Percentiles rank a stretch among this genome's conserved stretches.
Evolutionary conservation across 306 rosid genomes (phyloP).

Genomic region (Delonix regia): DNA sequence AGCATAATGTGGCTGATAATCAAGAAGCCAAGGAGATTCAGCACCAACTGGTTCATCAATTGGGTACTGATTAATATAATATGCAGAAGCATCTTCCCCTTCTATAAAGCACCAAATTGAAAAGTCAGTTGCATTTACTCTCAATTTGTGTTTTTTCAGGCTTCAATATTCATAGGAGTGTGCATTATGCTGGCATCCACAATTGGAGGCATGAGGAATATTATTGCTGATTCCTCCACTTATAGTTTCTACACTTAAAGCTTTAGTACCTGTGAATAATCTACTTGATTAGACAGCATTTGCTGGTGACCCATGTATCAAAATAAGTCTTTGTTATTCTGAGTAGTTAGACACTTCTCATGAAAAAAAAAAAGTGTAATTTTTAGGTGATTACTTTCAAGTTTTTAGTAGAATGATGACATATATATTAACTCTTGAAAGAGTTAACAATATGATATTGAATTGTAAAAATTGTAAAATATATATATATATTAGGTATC

Average conservation of each 20-base stretch:
- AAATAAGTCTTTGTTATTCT: too few species aligned
- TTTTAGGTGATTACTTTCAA: not conserved
- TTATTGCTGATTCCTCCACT: conserved; percentile 76
- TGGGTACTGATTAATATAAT: conserved; percentile 63
- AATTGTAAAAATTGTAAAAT: too few species aligned
- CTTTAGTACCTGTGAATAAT: not conserved
- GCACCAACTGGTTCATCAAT: conserved; percentile 83
- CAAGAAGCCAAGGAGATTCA: conserved; percentile 84
- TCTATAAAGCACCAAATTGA: not conserved
- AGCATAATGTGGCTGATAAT: conserved; percentile 87
- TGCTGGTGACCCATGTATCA: not conserved
- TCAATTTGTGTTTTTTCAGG: conserved; percentile 46
- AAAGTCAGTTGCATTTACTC: not conserved
- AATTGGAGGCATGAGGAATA: conserved; percentile 87
- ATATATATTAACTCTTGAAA: not conserved
- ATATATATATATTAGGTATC: too few species aligned
- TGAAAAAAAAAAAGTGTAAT: not conserved
- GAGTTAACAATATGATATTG: not conserved
- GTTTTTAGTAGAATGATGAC: not conserved
- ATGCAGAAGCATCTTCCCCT: conserved; percentile 7
- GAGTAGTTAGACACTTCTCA: not conserved
- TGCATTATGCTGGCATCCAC: conserved; percentile 93
- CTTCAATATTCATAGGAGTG: conserved; percentile 68
- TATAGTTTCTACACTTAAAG: conserved; percentile 75
- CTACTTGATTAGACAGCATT: not conserved